Evolutionary conservation across 2,329 filamentous ascomycete genomes (phyloP), one percentile per base, ranked within the genome.

Genomic region (Diaporthe sp.): DNA sequence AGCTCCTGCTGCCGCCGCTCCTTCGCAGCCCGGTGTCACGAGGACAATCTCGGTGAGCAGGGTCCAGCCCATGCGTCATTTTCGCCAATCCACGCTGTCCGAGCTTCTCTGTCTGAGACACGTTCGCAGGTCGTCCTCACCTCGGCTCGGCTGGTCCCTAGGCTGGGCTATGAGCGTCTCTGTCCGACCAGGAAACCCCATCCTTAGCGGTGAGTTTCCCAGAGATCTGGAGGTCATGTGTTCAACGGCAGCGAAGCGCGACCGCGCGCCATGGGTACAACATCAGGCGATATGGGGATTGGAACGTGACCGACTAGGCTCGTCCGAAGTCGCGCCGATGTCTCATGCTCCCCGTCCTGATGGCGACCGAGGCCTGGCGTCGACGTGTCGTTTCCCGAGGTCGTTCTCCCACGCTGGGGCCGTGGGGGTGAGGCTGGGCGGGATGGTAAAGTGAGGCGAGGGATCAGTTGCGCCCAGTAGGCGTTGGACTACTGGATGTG

Each of bases 41-140:
- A 74, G 62, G 62, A 70, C 62, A 39, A 46, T 44, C 42, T 74
- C 65, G 55, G 71, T 76, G 61, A 59, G 65, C 70, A 65, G 71
- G 46, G 37, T 28, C 25, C 44, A 68, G 46, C 46, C 28, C 62
- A 42, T 61, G 58, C 73, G 39, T 71, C 25, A 58, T 51, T 28
- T 46, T 44, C 51, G 72, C 65, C 31, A 67, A 76, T 67, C 62
- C 42, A 55, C 37, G 57, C 58, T 25, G 39, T 53, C 55, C 34
- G 25, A 28, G 61, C n/a, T 51, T 49, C 61, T 58, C 37, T 37
- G 70, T 58, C 55, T 51, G 62, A 76, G 74, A 76, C 74, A 74
- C 13, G 57, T 61, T 62, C 25, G 55, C n/a, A 44, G 58, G 17
- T 37, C n/a, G n/a, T 25, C 4, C 49, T 69, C 65, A 42, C 65